phyloP scores from a whole-genome alignment of 176 grass and related monocot species.

The Thalia dealbata region DNA sequence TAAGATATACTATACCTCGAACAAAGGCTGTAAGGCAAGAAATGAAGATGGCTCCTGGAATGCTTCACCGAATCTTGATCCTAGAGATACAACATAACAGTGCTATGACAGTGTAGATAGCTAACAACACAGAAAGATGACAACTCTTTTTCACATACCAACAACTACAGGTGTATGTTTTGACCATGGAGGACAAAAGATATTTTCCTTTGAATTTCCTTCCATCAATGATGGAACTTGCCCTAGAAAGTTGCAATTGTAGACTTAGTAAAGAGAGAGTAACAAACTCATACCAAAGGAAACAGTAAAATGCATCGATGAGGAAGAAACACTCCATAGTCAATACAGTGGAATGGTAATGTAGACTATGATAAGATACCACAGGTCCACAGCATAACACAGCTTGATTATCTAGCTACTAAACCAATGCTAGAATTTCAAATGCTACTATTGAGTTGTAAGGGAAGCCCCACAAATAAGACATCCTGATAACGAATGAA shows the following conservation, averaged over 20 bases:
- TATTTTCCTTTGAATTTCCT: constrained; percentile 90
- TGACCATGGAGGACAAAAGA: constrained; percentile 90
- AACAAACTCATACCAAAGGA: background rate
- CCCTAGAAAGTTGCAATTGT: constrained; percentile 27
- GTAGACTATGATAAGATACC: background rate
- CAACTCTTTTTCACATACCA: constrained; percentile 32
- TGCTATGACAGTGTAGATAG: background rate
- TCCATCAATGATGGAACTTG: constrained; percentile 79
- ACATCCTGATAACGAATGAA: background rate
- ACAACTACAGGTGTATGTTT: constrained; percentile 63
- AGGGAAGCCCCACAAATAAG: background rate
- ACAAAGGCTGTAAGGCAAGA: constrained; percentile 59
- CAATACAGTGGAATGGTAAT: background rate
- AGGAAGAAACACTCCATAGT: background rate
- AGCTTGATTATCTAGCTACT: background rate
- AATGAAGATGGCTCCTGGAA: constrained; percentile 94
- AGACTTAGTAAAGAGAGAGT: background rate
- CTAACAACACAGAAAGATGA: background rate
- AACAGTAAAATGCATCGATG: background rate
- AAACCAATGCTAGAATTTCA: background rate
- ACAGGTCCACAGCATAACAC: background rate
- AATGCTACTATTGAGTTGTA: background rate
- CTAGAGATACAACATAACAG: constrained; percentile 32
- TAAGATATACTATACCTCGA: constrained; percentile 44
- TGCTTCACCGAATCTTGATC: constrained; percentile 84